These are phyloP conservation scores for Zelopaecilomyces penicillatus DNA, from an alignment of 2,329 filamentous ascomycete genomes.

Conservation along the genomic window DNA sequence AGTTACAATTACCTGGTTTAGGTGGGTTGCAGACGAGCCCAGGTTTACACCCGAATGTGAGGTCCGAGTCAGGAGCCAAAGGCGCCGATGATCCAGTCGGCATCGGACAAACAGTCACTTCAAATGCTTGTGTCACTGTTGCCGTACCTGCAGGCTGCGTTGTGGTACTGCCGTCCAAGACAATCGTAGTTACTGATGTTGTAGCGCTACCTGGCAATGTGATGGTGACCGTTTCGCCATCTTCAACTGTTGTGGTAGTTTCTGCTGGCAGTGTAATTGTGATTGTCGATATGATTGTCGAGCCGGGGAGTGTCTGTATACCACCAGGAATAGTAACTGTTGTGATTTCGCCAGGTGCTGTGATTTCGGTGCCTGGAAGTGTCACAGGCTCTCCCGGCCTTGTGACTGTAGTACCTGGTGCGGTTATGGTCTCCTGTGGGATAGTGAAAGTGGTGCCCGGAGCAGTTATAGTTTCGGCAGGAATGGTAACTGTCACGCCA, in stretches of 20 bases:
- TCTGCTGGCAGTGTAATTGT: conserved; percentile 5
- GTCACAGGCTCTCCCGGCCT: conserved; percentile 1
- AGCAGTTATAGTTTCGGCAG: conserved; percentile 15
- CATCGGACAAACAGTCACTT: conserved; percentile 34
- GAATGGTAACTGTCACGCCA: conserved; percentile 5
- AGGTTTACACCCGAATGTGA: conserved; percentile 46
- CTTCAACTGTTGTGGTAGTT: conserved; percentile 11
- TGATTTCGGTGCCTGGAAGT: background rate
- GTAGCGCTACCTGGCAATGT: conserved; percentile 17
- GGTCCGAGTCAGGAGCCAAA: conserved; percentile 29
- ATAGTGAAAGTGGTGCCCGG: conserved; percentile 16
- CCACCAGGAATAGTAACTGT: conserved; percentile 20
- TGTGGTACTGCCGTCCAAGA: conserved; percentile 19
- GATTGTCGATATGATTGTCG: conserved; percentile 8
- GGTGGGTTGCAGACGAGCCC: conserved; percentile 45
- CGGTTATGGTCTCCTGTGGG: conserved; percentile 16
- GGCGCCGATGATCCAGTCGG: conserved; percentile 30
- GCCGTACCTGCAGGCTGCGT: conserved; percentile 20
- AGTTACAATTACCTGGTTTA: conserved; percentile 40
- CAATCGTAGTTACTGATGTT: conserved; percentile 22
- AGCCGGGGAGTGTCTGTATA: conserved; percentile 11
- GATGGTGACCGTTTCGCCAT: conserved; percentile 1
- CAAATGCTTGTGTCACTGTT: conserved; percentile 18
- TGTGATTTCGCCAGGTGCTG: background rate
- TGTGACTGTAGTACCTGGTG: conserved; percentile 13